phyloP scores from a whole-genome alignment of 331 rosid genomes.

The Rosa hybrid region DNA sequence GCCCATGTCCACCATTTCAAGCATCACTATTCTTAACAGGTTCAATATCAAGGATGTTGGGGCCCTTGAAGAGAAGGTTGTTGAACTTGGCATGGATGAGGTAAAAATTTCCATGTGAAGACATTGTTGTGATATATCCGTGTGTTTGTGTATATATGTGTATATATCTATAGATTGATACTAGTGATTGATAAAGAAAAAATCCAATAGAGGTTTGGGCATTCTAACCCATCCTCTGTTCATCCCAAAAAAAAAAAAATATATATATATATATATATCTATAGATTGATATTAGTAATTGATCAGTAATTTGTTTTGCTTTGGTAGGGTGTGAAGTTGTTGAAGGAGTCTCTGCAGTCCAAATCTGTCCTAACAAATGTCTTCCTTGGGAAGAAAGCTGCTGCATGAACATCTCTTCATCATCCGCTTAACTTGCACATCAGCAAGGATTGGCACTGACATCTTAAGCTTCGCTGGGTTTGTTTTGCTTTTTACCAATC shows the following conservation, averaged over 20 bases:
- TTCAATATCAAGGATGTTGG: slow-evolving; percentile 22
- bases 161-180: too few relatives aligned
- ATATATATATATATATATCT: too few relatives aligned
- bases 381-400: neutral
- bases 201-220: too few relatives aligned
- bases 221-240: too few relatives aligned
- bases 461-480: neutral
- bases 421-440: neutral
- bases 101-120: neutral
- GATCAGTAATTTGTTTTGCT: neutral
- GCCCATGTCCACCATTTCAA: slow-evolving; percentile 10
- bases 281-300: too few relatives aligned
- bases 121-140: too few relatives aligned
- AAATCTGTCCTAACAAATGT: neutral
- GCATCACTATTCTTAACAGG: neutral
- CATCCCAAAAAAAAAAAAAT: too few relatives aligned
- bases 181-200: too few relatives aligned
- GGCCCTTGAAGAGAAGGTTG: slow-evolving; percentile 12
- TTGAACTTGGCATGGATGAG: neutral
- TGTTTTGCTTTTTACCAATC: neutral
- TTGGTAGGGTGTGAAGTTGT: neutral
- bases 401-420: neutral
- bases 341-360: neutral
- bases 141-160: too few relatives aligned
- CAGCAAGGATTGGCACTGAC: neutral